Base-by-base conservation (phyloP, 2,329 filamentous ascomycete species). In the Colletotrichum melonis region DNA sequence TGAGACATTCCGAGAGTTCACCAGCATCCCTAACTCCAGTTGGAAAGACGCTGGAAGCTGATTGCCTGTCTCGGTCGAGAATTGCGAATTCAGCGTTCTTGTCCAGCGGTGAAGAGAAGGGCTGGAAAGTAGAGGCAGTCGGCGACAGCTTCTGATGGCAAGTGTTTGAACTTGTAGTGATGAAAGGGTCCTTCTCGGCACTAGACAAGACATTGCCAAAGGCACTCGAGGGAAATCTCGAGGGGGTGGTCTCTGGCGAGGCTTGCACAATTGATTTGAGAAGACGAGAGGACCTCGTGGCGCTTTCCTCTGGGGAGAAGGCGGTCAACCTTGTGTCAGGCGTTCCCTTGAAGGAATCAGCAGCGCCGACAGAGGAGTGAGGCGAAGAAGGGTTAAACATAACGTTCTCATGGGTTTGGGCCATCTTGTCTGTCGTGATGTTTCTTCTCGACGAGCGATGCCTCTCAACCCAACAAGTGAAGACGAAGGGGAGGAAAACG, bases 271-370 rank as follows among this genome's bases (percentile, higher is more conserved):
- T 76, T 9, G 79, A 77, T 32, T 83, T 82, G 19, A 82, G 75
- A 22, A 80, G 76, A 72, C 82, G 84, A 19, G 81, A 80, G 24
- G 86, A 85, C 75, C 86, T 87, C 49, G 82, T 81, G 16, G 86
- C 86, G 64, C 81, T 81, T 54, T 90, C 89, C 19, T 90, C 88
- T 0, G 91, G 91, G 4, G 91, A 93, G 78, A 93, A 92, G 6
- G 88, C 83, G 5, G 91, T 92, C 55, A 92, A 76, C 63, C 88
- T 88, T 8, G 91, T 92, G 72, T 92, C 90, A 0, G 92, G 92
- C 6, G 92, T 93, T 19, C 87, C 88, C 76, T 90, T 87, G 78
- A 86, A 87, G 12, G 91, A 92, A 64, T 89, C 88, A 38, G 85
- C 86, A 24, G 83, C 86, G 58, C 86, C 88, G 66, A 79, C 84